Evolutionary conservation across 225 moss, liverwort and hornwort species (phyloP).

Genomic region (Neckera pumila): DNA sequence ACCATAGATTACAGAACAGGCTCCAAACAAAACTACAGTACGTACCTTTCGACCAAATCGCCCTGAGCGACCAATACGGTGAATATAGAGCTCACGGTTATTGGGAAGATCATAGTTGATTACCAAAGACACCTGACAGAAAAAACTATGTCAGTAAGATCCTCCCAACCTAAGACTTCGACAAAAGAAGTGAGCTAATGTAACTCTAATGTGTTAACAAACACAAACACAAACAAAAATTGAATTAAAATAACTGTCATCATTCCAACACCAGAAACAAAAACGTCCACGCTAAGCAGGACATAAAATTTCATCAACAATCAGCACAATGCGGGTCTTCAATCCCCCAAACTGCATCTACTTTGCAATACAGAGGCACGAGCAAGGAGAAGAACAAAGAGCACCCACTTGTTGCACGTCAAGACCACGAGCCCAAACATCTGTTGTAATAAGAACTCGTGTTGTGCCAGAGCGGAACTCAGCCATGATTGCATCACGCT

Average conservation of each 20-base stretch:
- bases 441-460: constrained; percentile 86
- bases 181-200: neutral
- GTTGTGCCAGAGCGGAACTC: constrained; percentile 91
- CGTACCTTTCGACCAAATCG: constrained; percentile 87
- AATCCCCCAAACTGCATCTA: neutral
- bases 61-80: constrained; percentile 90
- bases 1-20: neutral
- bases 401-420: constrained; percentile 62
- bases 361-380: neutral
- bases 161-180: neutral
- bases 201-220: neutral
- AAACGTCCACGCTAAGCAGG: neutral
- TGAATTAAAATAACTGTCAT: neutral
- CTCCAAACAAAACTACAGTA: neutral
- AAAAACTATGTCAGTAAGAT: neutral
- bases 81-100: constrained; percentile 94
- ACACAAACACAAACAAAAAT: neutral
- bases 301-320: neutral
- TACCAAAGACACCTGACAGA: constrained; percentile 29
- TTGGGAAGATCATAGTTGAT: constrained; percentile 96
- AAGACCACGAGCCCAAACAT: constrained; percentile 95
- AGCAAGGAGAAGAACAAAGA: neutral
- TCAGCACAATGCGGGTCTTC: neutral
- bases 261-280: neutral
- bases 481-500: constrained; percentile 88